Base-by-base conservation (phyloP, 176 grass and related monocot genomes). In the Carex myosuroides region DNA sequence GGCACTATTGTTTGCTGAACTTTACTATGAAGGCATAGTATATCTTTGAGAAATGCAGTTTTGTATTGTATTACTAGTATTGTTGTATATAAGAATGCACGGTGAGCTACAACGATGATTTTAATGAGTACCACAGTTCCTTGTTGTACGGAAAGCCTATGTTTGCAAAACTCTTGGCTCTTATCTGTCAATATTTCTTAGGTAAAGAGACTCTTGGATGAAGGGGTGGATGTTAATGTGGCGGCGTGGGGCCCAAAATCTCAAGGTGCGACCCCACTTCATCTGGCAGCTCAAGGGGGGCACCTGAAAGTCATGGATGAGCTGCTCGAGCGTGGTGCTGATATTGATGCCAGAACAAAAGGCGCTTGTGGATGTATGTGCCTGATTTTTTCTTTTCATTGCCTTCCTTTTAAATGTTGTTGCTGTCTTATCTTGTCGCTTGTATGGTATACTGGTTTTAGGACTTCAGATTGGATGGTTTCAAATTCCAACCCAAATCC, bases 311-410 rank as follows among this genome's bases (percentile, higher is more conserved):
- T 95, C 63, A 99, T 99, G 93, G 93, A 99, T 78, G 96, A 99
- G 77, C 79, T 99, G 48, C 87, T 99, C 11, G 93, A 99, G 33
- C 91, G 93, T 32, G 96, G 96, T 85, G 96, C 96, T 65, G 87
- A 99, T 84, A 99, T 99, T 62, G 96, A 99, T 75, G 96, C 96
- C 79, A 85, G 93, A 81, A 99, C 96, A 30, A 95, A 99, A 88
- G 92, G 92, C 46, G 91, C 96, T 59, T 99, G 96, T 13, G 96
- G 96, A 80, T 99, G 96, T 99, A 99, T 91, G 92, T 89, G 77
- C 14, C 74, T 30, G n/a, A 33, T 50, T 42, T 62, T 39, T 73
- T 72, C 2, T 68, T 42, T 81, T 20, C 2, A 16, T 69, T 86
- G 2, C 74, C 50, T 17, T 30, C 8, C 35, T 24, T 3, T 46